A percentile compares a stretch with the other conserved stretches of the same genome.
These are phyloP conservation scores for Amniculicola lignicola DNA, from an alignment of 495 filamentous ascomycete genomes.

Conservation along the genomic window DNA sequence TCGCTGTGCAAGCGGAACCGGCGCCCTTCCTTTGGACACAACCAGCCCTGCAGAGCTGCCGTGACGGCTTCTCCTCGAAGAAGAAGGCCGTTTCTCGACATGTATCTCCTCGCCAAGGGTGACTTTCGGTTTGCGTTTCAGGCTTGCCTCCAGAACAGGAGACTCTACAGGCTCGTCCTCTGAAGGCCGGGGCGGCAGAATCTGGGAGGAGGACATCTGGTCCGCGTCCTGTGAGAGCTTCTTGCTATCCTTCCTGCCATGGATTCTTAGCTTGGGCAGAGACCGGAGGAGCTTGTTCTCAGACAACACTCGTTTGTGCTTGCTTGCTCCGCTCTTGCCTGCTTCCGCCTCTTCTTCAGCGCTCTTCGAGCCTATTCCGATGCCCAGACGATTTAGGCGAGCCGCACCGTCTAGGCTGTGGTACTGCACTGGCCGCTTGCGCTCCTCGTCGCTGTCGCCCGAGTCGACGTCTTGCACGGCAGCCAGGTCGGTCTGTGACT, in stretches of 20 bases:
- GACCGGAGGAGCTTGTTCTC: constrained; percentile 61
- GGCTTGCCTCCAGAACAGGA: constrained; percentile 30
- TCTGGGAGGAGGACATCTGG: constrained; percentile 40
- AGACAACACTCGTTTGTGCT: constrained; percentile 57
- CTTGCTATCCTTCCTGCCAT: constrained; percentile 36
- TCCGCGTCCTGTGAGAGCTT: constrained; percentile 23
- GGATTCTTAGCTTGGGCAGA: constrained; percentile 52
- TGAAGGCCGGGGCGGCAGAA: constrained; percentile 37
- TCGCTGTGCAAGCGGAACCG: constrained; percentile 57
- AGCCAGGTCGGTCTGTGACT: constrained; percentile 30
- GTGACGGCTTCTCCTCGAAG: constrained; percentile 19
- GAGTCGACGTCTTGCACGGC: constrained; percentile 31
- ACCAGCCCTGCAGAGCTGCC: constrained; percentile 37
- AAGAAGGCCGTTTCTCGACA: constrained; percentile 36
- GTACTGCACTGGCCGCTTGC: constrained; percentile 17
- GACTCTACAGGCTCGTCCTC: constrained; percentile 39
- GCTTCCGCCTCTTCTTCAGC: constrained; percentile 24
- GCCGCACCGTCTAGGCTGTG: constrained; percentile 27
- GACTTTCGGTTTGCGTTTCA: constrained; percentile 13
- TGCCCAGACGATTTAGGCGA: constrained; percentile 27
- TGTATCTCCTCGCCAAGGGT: constrained; percentile 26
- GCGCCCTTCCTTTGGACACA: constrained; percentile 44
- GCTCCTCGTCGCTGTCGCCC: constrained; percentile 55
- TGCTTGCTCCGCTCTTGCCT: constrained; percentile 29
- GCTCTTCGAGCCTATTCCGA: constrained; percentile 37